Percentiles rank a stretch among this genome's conserved stretches.
phyloP scores from a whole-genome alignment of 176 grass and related monocot genomes.

The Panicum miliaceum region DNA sequence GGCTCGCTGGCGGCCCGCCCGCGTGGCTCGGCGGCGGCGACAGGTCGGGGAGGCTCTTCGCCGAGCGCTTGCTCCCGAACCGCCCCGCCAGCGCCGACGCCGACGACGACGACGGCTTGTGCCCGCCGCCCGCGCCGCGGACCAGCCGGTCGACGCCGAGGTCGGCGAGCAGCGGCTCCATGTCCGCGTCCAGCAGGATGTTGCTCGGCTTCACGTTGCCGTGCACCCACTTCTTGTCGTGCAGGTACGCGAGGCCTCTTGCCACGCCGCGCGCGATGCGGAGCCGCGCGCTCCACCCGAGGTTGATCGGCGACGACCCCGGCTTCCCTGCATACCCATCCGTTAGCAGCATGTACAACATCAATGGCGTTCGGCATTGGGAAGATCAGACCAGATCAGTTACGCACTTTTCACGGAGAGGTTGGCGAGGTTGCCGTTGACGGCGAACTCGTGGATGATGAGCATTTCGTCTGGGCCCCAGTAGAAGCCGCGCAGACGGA shows the following conservation, averaged over 20 bases:
- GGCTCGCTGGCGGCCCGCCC: conserved; percentile 40
- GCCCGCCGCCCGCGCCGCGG: neutral
- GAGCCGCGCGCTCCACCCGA: conserved; percentile 63
- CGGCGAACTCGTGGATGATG: conserved; percentile 85
- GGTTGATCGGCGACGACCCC: conserved; percentile 59
- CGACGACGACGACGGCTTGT: neutral
- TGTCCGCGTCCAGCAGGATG: conserved; percentile 67
- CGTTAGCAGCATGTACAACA: neutral
- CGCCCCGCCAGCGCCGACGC: conserved; percentile 2
- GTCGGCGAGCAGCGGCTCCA: conserved; percentile 80
- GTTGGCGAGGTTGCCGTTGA: conserved; percentile 86
- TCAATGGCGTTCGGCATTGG: neutral
- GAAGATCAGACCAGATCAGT: neutral
- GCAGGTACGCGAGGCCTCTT: conserved; percentile 72
- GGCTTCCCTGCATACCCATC: conserved; percentile 51
- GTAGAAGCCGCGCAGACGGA: conserved; percentile 83
- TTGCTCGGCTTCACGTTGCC: conserved; percentile 85
- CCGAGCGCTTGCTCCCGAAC: conserved; percentile 72
- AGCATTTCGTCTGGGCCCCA: conserved; percentile 94
- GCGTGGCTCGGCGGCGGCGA: conserved; percentile 1
- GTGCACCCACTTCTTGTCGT: conserved; percentile 86
- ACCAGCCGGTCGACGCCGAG: conserved; percentile 71
- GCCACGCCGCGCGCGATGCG: conserved; percentile 80
- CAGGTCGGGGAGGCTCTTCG: conserved; percentile 62
- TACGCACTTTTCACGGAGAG: conserved; percentile 63